Evolutionary conservation across 2,329 filamentous ascomycete species (phyloP).

Genomic region (Botrytis sinoallii): DNA sequence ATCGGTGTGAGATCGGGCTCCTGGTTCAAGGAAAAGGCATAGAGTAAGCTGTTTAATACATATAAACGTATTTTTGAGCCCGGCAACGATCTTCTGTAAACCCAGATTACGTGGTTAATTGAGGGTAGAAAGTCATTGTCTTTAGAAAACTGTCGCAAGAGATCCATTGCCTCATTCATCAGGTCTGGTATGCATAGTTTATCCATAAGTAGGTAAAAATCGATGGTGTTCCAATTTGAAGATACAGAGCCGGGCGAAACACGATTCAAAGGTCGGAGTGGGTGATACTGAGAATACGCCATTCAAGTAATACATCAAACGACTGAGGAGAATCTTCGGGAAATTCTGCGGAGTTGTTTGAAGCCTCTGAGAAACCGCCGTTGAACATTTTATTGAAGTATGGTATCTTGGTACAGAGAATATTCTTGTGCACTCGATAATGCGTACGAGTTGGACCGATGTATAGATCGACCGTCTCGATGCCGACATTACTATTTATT

Average conservation of each 20-base stretch:
- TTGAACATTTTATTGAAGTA: constrained; percentile 18
- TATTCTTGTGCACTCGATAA: not conserved
- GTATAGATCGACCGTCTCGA: not conserved
- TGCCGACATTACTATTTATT: not conserved
- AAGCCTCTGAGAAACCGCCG: constrained; percentile 3
- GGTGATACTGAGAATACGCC: not conserved
- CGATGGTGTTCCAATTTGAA: not conserved
- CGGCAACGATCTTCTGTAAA: not conserved
- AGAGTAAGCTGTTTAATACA: not conserved
- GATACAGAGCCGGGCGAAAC: no score
- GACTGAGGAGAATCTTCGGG: constrained; percentile 2
- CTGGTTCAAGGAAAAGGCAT: not conserved
- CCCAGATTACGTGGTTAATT: not conserved
- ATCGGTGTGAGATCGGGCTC: not conserved
- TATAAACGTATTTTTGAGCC: not conserved
- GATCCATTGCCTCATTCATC: constrained; percentile 6
- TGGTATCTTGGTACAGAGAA: not conserved
- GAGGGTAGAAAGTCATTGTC: not conserved
- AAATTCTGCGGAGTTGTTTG: not conserved
- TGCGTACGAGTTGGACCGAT: not conserved
- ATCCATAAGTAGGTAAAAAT: not conserved
- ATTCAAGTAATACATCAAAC: not conserved
- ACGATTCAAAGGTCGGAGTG: no score
- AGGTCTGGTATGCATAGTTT: not conserved
- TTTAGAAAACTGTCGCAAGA: not conserved